Evolutionary conservation across 2,329 filamentous ascomycete genomes (phyloP).

Genomic region (Clathrospora elynae): DNA sequence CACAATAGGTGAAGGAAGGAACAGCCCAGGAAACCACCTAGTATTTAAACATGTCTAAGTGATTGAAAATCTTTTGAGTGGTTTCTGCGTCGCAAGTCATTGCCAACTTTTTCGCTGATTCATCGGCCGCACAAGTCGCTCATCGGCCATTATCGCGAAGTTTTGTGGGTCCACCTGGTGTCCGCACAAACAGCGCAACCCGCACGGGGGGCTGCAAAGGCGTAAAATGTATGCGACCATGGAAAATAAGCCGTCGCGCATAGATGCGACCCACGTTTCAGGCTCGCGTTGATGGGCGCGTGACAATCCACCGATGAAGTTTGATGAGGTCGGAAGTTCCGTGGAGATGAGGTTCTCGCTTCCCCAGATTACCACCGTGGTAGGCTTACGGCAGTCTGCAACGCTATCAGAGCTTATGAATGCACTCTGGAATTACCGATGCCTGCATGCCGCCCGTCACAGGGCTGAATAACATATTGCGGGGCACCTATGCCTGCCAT

Average conservation of each 20-base stretch:
- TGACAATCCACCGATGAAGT: too few relatives aligned
- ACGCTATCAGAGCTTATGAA: constrained; percentile 8
- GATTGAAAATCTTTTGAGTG: constrained; percentile 1
- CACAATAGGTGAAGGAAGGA: constrained; percentile 12
- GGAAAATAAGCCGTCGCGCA: constrained; percentile 2
- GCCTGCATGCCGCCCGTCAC: background rate
- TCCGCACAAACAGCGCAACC: constrained; percentile 27
- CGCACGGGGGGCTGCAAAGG: background rate
- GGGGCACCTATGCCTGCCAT: too few relatives aligned
- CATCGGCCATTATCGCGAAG: constrained; percentile 12
- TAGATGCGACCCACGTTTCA: constrained; percentile 4
- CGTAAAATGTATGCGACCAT: constrained; percentile 1
- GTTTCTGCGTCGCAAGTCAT: constrained; percentile 18
- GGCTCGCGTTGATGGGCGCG: constrained; percentile 1
- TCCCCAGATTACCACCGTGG: constrained; percentile 3
- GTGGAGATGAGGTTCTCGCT: constrained; percentile 20
- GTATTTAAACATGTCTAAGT: constrained; percentile 4
- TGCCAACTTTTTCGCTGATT: constrained; percentile 12
- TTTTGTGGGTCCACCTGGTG: constrained; percentile 12
- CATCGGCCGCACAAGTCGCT: constrained; percentile 31
- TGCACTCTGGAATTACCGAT: constrained; percentile 11
- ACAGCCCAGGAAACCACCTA: constrained; percentile 1
- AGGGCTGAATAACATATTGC: background rate
- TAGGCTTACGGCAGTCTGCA: background rate
- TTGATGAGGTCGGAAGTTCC: constrained; percentile 7